Evolutionary conservation across 192 early-diverging fungal genomes (phyloP).

Genomic region (Rhizoclosmatium globosum): DNA sequence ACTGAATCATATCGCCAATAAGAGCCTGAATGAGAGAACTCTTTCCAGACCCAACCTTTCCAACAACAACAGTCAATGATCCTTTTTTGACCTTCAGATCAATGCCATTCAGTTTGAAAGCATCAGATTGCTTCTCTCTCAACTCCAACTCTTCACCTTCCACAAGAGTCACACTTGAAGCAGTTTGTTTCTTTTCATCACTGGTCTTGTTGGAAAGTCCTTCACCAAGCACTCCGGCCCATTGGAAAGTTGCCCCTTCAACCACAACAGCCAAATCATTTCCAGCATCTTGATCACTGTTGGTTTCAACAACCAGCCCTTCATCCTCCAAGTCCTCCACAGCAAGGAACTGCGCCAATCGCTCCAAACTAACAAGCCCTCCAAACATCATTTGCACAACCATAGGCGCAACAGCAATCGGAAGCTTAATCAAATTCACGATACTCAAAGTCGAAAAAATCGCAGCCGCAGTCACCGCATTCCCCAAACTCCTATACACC

Average conservation of each 20-base stretch:
- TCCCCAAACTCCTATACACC: constrained; percentile 30
- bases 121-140: background rate
- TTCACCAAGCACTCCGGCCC: constrained; percentile 69
- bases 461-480: constrained; percentile 50
- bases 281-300: background rate
- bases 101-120: constrained; percentile 42
- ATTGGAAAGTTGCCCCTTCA: constrained; percentile 34
- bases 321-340: constrained; percentile 8
- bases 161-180: background rate
- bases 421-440: constrained; percentile 59
- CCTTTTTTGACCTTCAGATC: constrained; percentile 56
- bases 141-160: background rate
- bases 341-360: constrained; percentile 32
- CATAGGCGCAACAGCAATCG: background rate
- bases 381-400: constrained; percentile 13
- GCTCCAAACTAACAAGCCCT: constrained; percentile 15
- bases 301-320: background rate
- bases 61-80: constrained; percentile 79
- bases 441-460: constrained; percentile 68
- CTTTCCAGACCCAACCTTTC: constrained; percentile 84
- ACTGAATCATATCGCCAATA: constrained; percentile 76
- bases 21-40: constrained; percentile 80
- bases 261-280: background rate
- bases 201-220: background rate
- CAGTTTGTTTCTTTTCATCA: background rate